Percentiles rank a stretch among this genome's conserved stretches.
Conservation (phyloP, 225 moss, liverwort and hornwort genomes). For the Physcomitrellopsis africana region DNA sequence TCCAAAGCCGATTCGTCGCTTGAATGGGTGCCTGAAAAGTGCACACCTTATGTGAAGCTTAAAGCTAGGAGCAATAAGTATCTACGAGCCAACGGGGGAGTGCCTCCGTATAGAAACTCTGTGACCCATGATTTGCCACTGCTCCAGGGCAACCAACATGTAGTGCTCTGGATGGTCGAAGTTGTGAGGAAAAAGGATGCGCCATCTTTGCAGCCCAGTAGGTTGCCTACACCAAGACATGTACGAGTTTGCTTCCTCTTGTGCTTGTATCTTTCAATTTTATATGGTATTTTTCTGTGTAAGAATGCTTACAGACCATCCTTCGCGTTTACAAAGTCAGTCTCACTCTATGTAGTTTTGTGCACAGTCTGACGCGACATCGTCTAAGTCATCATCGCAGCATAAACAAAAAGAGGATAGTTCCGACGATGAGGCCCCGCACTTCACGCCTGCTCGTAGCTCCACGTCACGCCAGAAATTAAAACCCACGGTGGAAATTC, state of each 20-base stretch:
- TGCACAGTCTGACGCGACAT: too few species aligned
- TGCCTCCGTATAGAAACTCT: slow-evolving; percentile 79
- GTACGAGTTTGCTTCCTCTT: slow-evolving; percentile 2
- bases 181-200: slow-evolving; percentile 42
- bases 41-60: slow-evolving; percentile 45
- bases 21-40: slow-evolving; percentile 69
- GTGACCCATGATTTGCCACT: slow-evolving; percentile 86
- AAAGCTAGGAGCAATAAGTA: slow-evolving; percentile 61
- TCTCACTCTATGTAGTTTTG: too few species aligned
- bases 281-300: not conserved
- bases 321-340: too few species aligned
- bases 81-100: slow-evolving; percentile 68
- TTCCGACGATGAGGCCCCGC: too few species aligned
- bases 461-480: too few species aligned
- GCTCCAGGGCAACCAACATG: slow-evolving; percentile 55
- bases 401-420: too few species aligned
- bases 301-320: not conserved
- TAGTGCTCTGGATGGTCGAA: slow-evolving; percentile 81
- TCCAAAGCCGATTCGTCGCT: slow-evolving; percentile 42
- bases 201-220: not conserved
- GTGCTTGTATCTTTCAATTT: not conserved
- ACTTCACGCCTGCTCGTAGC: too few species aligned
- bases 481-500: slow-evolving; percentile 1
- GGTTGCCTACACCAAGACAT: slow-evolving; percentile 25
- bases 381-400: too few species aligned